A percentile compares a stretch with the other conserved stretches of the same genome.
Conservation (phyloP, 306 rosid genomes). For the Glycine latifolia region DNA sequence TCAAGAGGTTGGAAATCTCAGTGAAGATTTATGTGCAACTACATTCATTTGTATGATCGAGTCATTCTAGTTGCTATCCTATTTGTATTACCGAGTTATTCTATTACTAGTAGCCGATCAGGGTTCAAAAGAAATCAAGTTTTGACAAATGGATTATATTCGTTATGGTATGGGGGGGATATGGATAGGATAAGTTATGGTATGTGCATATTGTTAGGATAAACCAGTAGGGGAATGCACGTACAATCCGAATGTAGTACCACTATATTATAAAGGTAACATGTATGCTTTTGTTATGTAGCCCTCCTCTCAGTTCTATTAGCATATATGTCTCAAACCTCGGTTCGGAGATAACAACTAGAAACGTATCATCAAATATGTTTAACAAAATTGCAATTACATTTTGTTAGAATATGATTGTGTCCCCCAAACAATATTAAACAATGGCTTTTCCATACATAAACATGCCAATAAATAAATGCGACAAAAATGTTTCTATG, state of each 20-base stretch:
- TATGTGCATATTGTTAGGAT: slow-evolving; percentile 20
- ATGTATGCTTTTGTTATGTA: background rate
- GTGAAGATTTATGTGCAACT: slow-evolving; percentile 44
- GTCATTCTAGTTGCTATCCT: slow-evolving; percentile 14
- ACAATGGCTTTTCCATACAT: too few species aligned
- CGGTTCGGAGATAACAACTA: background rate
- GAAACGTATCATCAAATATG: background rate
- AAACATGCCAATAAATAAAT: too few species aligned
- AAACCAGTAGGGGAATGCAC: background rate
- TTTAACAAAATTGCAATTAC: too few species aligned
- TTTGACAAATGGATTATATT: slow-evolving; percentile 23
- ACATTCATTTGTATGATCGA: slow-evolving; percentile 36
- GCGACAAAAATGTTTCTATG: too few species aligned
- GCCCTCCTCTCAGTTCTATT: background rate
- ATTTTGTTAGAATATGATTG: too few species aligned
- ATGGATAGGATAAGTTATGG: slow-evolving; percentile 20
- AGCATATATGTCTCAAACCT: background rate
- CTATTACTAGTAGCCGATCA: background rate
- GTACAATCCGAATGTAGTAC: slow-evolving; percentile 13
- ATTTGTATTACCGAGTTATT: slow-evolving; percentile 41
- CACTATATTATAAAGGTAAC: background rate
- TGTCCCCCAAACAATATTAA: too few species aligned
- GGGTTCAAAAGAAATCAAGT: slow-evolving; percentile 25
- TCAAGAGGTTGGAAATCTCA: slow-evolving; percentile 54
- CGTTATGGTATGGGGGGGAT: background rate